These are phyloP conservation scores for Pseudogymnoascus sp. DNA, from an alignment of 2,329 filamentous ascomycete species.

Conservation along the genomic window DNA sequence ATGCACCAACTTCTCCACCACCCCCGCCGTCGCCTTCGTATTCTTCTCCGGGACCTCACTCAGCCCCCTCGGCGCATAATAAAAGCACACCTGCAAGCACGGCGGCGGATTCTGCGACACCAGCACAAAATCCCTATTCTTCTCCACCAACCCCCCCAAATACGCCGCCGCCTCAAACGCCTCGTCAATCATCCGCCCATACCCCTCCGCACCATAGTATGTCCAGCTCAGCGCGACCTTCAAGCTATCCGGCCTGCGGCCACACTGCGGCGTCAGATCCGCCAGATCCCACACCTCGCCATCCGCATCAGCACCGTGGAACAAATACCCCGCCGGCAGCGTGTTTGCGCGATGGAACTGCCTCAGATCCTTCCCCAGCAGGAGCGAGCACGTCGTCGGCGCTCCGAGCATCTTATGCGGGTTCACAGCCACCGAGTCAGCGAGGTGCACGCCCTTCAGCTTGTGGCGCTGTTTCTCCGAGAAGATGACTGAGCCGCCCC, in stretches of 20 bases:
- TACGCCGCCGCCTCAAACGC: conserved; percentile 66
- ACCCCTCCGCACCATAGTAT: conserved; percentile 75
- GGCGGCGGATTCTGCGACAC: conserved; percentile 71
- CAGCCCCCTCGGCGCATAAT: conserved; percentile 59
- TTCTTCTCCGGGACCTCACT: conserved; percentile 36
- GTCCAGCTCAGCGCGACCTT: conserved; percentile 86
- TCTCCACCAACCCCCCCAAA: conserved; percentile 52
- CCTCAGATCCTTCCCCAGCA: conserved; percentile 67
- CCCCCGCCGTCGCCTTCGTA: conserved; percentile 44
- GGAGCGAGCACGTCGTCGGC: conserved; percentile 82
- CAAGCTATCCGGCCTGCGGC: conserved; percentile 72
- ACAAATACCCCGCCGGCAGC: conserved; percentile 77
- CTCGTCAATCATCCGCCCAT: conserved; percentile 58
- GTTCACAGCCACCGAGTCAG: conserved; percentile 78
- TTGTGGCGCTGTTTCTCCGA: conserved; percentile 54
- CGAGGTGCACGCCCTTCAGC: conserved; percentile 61
- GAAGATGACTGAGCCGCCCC: conserved; percentile 82
- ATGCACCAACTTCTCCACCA: conserved; percentile 45
- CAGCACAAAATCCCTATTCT: conserved; percentile 54
- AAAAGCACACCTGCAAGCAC: conserved; percentile 93
- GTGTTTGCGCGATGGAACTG: conserved; percentile 80
- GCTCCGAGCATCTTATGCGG: conserved; percentile 97
- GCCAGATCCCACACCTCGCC: conserved; percentile 77
- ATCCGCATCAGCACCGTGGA: conserved; percentile 54
- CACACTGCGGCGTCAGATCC: conserved; percentile 88